Base-by-base conservation (phyloP, 2,329 filamentous ascomycete species). In the Nemania sp. region DNA sequence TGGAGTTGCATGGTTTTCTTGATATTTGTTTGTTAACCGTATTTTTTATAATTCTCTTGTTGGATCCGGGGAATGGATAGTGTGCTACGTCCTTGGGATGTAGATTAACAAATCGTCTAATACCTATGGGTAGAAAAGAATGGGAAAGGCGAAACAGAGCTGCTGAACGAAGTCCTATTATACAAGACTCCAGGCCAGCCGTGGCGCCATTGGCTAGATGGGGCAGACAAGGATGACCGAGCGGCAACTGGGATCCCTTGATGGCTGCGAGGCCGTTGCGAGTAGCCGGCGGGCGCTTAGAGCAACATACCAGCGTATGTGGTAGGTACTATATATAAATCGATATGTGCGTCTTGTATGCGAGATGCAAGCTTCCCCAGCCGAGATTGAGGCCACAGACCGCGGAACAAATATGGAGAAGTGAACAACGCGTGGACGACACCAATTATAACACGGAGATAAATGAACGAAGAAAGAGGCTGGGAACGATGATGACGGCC, bases 301-400 rank as follows among this genome's bases (percentile, higher is more conserved):
- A 64, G 61, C 24, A 33, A 37, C n/a, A n/a, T n/a, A n/a, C n/a
- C n/a, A n/a, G 17, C 6, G 12, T 12, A 19, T 23, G 42, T 48
- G 47, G 8, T 42, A 44, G 42, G 52, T 59, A 26, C 53, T 59
- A 59, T 61, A 66, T 68, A 65, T 63, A 62, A 57, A 57, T 40
- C 60, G 43, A 34, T 20, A 42, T 36, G 43, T 31, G 37, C 42
- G n/a, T 15, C 23, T 33, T 54, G 50, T 53, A 60, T 63, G 62
- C 60, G 58, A 62, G 61, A 66, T 65, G 59, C 51, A 62, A 53
- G 62, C 61, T 62, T 65, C 64, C 65, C 57, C 65, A 66, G 64
- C 64, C 64, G 62, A 68, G 61, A 66, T 66, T 62, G 54, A 55
- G 46, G 51, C 49, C 46, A 51, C 19, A 54, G 36, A 31, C 49